A percentile compares a stretch with the other conserved stretches of the same genome.
Conservation (phyloP, 2,329 filamentous ascomycete genomes). For the Verticillium tricorpus region DNA sequence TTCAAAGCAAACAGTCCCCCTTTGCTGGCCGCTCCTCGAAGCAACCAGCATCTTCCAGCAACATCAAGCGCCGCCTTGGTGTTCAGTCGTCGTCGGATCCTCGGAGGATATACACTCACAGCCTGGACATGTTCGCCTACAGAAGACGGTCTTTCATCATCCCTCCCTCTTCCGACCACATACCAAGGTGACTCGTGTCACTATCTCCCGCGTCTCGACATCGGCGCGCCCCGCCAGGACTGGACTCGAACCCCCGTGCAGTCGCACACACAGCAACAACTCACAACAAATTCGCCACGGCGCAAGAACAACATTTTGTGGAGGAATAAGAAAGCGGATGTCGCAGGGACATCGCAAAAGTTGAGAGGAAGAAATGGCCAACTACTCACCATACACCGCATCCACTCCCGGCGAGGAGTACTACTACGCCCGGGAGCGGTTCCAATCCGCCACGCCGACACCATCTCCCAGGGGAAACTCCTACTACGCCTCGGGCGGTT, state of each 20-base stretch:
- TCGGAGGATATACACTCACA: conserved; percentile 31
- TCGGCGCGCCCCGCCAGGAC: conserved; percentile 34
- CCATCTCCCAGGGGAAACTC: conserved; percentile 51
- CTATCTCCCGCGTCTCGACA: conserved; percentile 42
- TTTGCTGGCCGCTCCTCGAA: conserved; percentile 20
- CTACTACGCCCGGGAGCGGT: conserved; percentile 46
- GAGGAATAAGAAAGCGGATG: conserved; percentile 16
- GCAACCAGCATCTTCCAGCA: conserved; percentile 22
- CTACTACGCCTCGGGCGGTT: conserved; percentile 29
- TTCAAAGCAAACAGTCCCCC: not conserved
- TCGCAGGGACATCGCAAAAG: conserved; percentile 27
- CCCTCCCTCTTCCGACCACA: conserved; percentile 55
- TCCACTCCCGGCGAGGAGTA: conserved; percentile 46
- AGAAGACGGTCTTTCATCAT: conserved; percentile 49
- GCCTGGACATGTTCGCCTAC: conserved; percentile 50
- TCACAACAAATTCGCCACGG: conserved; percentile 5
- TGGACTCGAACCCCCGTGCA: conserved; percentile 3
- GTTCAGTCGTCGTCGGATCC: conserved; percentile 10
- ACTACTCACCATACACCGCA: conserved; percentile 37
- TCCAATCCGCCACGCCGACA: conserved; percentile 51
- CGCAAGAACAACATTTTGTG: not conserved
- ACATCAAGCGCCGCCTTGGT: conserved; percentile 17
- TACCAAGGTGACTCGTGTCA: conserved; percentile 56
- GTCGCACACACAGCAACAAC: conserved; percentile 5
- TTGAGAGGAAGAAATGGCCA: conserved; percentile 29